Base-by-base conservation (phyloP, 257 asterid species). In the Ehretia macrophylla region DNA sequence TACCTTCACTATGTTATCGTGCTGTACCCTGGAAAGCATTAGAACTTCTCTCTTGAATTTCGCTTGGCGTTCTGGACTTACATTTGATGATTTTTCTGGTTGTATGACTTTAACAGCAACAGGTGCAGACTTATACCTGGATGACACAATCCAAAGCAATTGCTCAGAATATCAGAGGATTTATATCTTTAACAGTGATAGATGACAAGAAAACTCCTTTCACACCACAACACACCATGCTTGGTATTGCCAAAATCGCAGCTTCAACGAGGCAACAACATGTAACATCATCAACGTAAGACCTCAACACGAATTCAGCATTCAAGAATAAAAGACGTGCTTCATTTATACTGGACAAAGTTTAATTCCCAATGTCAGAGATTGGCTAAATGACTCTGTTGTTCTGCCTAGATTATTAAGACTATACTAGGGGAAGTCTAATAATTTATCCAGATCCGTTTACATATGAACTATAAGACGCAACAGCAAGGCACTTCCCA, bases 1-100 rank as follows among this genome's bases (percentile, higher is more conserved):
- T 82, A 82, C 90, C 90, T 85, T 70, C 49, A 82, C 78, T 44
- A 85, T 76, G 47, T 80, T 78, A 5, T 80, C 90, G 54, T 82
- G 90, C n/a, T 76, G 68, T 60, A 80, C 74, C 72, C 73, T 78
- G 59, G 94, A 68, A 51, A 82, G 74, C 74, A 74, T 63, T 46
- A 68, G 27, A 50, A 85, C 87, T 77, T 82, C 94, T 72, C 78
- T 59, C 59, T 49, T 68, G 72, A 82, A 82, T 64, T 66, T 82
- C 51, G 60, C 78, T 60, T 39, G 62, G 27, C 78, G 65, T 61
- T 74, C 80, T 22, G 83, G 74, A 59, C 79, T 65, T 66, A 55
- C 77, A 40, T 59, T 59, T 42, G 81, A 52, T n/a, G 77, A 63
- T 32, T 45, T 72, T 52, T 71, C 84, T 12, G 81, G 72, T 62